Conservation (phyloP, 2,329 filamentous ascomycete species). For the Colletotrichum cuscutae region DNA sequence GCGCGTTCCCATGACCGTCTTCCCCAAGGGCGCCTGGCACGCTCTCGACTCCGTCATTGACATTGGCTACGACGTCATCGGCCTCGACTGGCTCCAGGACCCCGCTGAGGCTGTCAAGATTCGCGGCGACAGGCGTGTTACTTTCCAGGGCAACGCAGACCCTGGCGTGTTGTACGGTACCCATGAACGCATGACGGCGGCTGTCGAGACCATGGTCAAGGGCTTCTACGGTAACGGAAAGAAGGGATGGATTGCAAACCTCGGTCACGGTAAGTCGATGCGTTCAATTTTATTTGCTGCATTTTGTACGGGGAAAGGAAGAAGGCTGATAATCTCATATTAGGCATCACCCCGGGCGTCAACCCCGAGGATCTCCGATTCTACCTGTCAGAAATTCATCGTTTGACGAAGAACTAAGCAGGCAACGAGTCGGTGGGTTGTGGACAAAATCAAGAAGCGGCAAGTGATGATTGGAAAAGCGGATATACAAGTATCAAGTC, state of each 20-base stretch:
- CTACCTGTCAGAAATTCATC: conserved; percentile 93
- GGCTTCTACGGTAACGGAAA: conserved; percentile 83
- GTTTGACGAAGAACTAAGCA: conserved; percentile 62
- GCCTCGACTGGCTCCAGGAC: conserved; percentile 94
- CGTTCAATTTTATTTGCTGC: neutral
- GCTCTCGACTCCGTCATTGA: conserved; percentile 88
- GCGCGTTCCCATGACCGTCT: conserved; percentile 94
- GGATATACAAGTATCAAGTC: neutral
- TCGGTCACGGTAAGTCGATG: conserved; percentile 82
- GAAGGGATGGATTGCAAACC: conserved; percentile 95
- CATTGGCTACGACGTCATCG: conserved; percentile 91
- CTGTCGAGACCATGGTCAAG: conserved; percentile 86
- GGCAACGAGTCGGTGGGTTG: neutral
- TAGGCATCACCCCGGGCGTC: conserved; percentile 93
- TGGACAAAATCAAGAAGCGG: neutral
- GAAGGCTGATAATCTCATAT: neutral
- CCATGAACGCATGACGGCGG: conserved; percentile 80
- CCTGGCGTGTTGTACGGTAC: conserved; percentile 92
- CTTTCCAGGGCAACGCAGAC: conserved; percentile 95
- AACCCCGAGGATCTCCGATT: conserved; percentile 93
- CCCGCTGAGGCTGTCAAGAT: conserved; percentile 85
- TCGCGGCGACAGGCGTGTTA: conserved; percentile 77
- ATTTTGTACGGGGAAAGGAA: neutral
- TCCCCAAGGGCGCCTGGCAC: conserved; percentile 98
- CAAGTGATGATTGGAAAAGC: neutral